Conservation (phyloP, 208 protist genomes). For the Sergeia podlipaevii region DNA sequence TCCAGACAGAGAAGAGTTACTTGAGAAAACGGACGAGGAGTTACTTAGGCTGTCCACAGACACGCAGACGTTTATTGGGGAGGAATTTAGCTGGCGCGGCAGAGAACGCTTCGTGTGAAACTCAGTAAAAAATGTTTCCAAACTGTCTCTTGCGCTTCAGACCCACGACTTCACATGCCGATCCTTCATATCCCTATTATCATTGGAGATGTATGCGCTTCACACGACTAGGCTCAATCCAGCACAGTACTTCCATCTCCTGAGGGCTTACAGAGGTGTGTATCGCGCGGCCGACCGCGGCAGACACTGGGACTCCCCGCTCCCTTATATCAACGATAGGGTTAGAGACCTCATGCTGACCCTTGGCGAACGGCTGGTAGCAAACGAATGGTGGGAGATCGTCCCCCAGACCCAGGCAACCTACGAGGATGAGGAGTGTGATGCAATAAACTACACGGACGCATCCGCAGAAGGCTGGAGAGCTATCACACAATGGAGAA, state of each 20-base stretch:
- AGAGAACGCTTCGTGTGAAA: conserved; percentile 14
- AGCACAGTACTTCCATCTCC: conserved; percentile 1
- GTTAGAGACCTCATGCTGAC: background rate
- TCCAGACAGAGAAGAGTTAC: conserved; percentile 12
- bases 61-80: conserved; percentile 17
- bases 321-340: background rate
- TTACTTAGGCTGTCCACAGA: conserved; percentile 2
- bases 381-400: background rate
- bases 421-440: conserved; percentile 3
- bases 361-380: background rate
- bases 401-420: background rate
- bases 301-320: background rate
- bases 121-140: conserved; percentile 22
- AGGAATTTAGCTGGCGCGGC: conserved; percentile 19
- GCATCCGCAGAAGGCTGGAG: conserved; percentile 12
- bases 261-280: background rate
- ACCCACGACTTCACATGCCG: background rate
- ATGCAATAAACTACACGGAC: conserved; percentile 5
- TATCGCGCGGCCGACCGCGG: background rate
- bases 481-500: conserved; percentile 1
- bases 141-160: background rate
- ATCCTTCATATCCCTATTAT: background rate
- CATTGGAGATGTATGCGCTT: conserved; percentile 3
- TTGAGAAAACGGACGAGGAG: conserved; percentile 8
- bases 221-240: conserved; percentile 16